A percentile compares a stretch with the other conserved stretches of the same genome.
Conservation (phyloP, 176 grass and related monocot genomes). For the Typha latifolia region DNA sequence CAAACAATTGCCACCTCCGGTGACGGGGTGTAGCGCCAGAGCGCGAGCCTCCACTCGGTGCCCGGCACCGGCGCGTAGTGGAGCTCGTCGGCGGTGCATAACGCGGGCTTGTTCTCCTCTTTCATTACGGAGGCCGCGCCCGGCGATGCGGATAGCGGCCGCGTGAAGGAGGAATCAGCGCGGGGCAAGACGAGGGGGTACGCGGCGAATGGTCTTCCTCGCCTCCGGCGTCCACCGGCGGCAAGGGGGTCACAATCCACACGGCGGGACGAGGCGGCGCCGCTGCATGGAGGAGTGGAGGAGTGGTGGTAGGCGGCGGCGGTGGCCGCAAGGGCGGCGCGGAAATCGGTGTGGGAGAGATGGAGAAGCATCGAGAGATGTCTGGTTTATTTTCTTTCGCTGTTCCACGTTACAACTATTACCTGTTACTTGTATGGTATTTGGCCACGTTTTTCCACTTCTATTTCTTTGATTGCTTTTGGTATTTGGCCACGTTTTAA, state of each 20-base stretch:
- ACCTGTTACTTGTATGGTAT: too few species aligned
- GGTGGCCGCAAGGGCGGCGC: constrained; percentile 50
- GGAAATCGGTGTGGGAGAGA: constrained; percentile 38
- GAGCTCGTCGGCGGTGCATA: constrained; percentile 92
- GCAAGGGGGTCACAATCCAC: background rate
- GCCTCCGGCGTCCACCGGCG: background rate
- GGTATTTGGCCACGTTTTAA: too few species aligned
- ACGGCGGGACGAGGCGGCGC: background rate
- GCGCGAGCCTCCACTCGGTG: constrained; percentile 85
- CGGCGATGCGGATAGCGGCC: background rate
- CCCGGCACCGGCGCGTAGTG: constrained; percentile 84
- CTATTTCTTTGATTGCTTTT: too few species aligned
- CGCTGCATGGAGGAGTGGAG: background rate
- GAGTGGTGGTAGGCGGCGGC: constrained; percentile 30
- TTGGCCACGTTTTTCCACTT: too few species aligned
- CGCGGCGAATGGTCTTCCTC: constrained; percentile 14
- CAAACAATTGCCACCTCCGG: constrained; percentile 39
- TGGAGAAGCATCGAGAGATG: constrained; percentile 21
- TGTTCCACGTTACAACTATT: too few species aligned
- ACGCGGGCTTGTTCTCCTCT: constrained; percentile 41
- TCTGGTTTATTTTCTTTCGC: too few species aligned
- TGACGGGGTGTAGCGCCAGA: constrained; percentile 77
- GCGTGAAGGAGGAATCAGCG: constrained; percentile 1
- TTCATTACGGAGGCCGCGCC: constrained; percentile 9
- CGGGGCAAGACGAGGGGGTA: constrained; percentile 9